phyloP scores from a whole-genome alignment of 768 basidiomycete genomes.

The Tulasnella sp. region DNA sequence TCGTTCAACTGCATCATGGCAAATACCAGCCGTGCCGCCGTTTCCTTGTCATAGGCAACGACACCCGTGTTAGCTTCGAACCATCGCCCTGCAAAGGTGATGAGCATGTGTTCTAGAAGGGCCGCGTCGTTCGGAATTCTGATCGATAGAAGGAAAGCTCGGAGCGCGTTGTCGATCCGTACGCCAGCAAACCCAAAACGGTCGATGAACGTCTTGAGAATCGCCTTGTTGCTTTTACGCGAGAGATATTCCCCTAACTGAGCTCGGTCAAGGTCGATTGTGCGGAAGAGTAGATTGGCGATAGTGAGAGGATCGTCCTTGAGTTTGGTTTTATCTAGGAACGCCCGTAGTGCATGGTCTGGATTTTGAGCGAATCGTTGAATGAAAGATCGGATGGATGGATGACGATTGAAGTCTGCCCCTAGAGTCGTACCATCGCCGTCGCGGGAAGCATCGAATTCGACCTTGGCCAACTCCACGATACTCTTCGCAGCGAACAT shows the following conservation, averaged over 20 bases:
- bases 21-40: constrained; percentile 63
- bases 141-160: constrained; percentile 78
- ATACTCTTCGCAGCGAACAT: constrained; percentile 85
- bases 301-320: constrained; percentile 61
- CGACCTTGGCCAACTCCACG: constrained; percentile 45
- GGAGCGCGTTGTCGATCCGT: constrained; percentile 78
- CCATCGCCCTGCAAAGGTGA: constrained; percentile 81
- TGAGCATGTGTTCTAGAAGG: constrained; percentile 57
- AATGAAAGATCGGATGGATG: constrained; percentile 56
- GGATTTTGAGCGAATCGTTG: constrained; percentile 70
- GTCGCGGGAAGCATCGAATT: constrained; percentile 19
- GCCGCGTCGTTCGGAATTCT: constrained; percentile 41
- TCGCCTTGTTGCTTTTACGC: constrained; percentile 55
- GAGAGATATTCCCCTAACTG: constrained; percentile 78
- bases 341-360: constrained; percentile 59
- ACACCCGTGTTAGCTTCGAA: constrained; percentile 74
- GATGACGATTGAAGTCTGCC: constrained; percentile 14
- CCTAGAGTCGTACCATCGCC: constrained; percentile 18
- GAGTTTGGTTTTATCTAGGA: constrained; percentile 49
- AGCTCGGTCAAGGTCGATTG: constrained; percentile 68
- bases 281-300: constrained; percentile 67
- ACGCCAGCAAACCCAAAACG: constrained; percentile 76
- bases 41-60: constrained; percentile 68
- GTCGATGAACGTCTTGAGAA: constrained; percentile 77
- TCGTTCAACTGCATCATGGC: constrained; percentile 85